Conservation (phyloP, 169 alveolate species). For the Theileria luwenshuni region DNA sequence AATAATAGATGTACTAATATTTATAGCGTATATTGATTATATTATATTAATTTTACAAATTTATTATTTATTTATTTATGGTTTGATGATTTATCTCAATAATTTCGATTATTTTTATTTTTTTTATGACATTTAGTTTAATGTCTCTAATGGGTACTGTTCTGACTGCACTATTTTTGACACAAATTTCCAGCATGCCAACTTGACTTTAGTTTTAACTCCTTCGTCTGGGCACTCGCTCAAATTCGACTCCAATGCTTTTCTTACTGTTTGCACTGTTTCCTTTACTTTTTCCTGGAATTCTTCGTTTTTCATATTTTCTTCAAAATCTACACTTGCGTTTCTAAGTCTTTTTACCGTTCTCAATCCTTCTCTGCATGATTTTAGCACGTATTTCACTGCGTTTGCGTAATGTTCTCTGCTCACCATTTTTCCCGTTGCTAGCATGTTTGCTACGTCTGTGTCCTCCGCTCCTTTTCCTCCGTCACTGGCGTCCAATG, state of each 20-base stretch:
- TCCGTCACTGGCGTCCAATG: constrained; percentile 9
- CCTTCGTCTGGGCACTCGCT: constrained; percentile 46
- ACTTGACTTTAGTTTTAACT: constrained; percentile 46
- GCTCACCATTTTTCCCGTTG: constrained; percentile 41
- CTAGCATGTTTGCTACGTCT: constrained; percentile 36
- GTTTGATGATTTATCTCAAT: no score
- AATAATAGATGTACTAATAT: no score
- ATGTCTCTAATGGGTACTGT: constrained; percentile 7
- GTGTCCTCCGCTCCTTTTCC: neutral
- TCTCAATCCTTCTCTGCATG: constrained; percentile 48
- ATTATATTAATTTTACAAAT: no score
- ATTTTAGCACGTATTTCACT: constrained; percentile 51
- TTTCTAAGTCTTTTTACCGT: constrained; percentile 45
- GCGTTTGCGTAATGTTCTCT: constrained; percentile 64
- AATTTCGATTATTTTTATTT: no score
- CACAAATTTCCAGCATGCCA: constrained; percentile 69
- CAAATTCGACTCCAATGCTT: constrained; percentile 25
- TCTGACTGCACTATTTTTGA: constrained; percentile 46
- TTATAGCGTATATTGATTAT: no score
- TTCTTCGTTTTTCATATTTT: constrained; percentile 32
- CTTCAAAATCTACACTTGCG: constrained; percentile 11
- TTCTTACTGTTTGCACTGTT: constrained; percentile 30
- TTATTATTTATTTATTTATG: no score
- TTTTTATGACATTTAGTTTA: no score
- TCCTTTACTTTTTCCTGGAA: constrained; percentile 35